Conservation (phyloP, 2,329 filamentous ascomycete species). For the Dendryphion nanum region DNA sequence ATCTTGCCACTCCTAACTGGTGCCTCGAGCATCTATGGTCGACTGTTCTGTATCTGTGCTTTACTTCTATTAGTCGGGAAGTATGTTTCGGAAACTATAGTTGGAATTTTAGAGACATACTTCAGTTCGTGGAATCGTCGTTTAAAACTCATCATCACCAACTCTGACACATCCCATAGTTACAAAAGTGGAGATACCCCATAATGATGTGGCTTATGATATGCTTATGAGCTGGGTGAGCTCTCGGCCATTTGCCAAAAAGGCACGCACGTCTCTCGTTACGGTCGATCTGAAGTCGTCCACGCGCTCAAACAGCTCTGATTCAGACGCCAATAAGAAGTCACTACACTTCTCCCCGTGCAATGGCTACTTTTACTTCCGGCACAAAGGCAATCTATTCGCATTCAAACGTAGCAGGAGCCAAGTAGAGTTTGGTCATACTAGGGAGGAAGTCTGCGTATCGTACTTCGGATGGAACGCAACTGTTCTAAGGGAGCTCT, state of each 20-base stretch:
- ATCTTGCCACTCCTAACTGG: neutral
- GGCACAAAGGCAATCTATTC: neutral
- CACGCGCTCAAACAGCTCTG: too few species aligned
- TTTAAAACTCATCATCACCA: slow-evolving; percentile 5
- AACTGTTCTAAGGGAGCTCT: neutral
- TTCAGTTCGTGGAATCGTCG: slow-evolving; percentile 3
- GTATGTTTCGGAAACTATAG: neutral
- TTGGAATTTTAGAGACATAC: neutral
- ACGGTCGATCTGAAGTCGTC: neutral
- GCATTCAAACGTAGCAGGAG: neutral
- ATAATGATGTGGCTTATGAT: neutral
- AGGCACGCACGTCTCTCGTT: neutral
- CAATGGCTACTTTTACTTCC: neutral
- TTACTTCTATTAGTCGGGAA: neutral
- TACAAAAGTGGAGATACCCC: neutral
- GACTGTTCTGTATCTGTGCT: neutral
- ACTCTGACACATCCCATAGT: neutral
- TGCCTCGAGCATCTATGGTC: neutral
- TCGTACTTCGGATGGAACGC: neutral
- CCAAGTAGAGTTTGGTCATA: neutral
- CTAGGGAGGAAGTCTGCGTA: neutral
- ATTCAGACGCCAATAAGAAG: neutral
- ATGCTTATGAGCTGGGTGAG: neutral
- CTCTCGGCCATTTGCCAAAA: neutral
- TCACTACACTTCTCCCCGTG: neutral